Percentiles rank a stretch among this genome's conserved stretches.
Conservation (phyloP, 306 rosid species). For the Lathyrus sativus region DNA sequence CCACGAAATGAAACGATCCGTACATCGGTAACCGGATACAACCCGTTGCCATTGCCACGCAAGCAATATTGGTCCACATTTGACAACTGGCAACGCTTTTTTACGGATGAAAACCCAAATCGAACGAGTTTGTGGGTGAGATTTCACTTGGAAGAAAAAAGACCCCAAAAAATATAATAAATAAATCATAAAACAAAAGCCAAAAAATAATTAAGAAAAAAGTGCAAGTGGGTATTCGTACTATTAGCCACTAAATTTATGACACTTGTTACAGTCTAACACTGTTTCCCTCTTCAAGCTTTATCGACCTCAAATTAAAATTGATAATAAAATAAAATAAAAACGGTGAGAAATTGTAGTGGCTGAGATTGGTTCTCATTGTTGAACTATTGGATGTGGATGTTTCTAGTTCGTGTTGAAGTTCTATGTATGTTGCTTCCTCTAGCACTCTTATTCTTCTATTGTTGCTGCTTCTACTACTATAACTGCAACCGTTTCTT, state of each 20-base stretch:
- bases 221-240: conserved; percentile 46
- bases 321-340: not conserved
- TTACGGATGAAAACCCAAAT: conserved; percentile 42
- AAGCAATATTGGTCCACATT: conserved; percentile 41
- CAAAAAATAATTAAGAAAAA: conserved; percentile 44
- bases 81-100: conserved; percentile 62
- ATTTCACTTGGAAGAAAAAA: conserved; percentile 31
- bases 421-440: conserved; percentile 38
- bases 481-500: not conserved
- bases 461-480: not conserved
- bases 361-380: conserved; percentile 72
- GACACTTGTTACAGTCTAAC: conserved; percentile 53
- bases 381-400: conserved; percentile 30
- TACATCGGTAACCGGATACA: conserved; percentile 38
- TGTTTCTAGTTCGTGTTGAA: conserved; percentile 35
- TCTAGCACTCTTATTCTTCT: not conserved
- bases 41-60: conserved; percentile 44
- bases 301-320: conserved; percentile 64
- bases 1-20: not conserved
- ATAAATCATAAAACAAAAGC: not conserved
- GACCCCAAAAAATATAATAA: not conserved
- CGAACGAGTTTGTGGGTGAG: conserved; percentile 65
- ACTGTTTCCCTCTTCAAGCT: conserved; percentile 23
- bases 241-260: conserved; percentile 40
- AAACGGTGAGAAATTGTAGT: conserved; percentile 53